Evolutionary conservation across 305 asterid genomes (phyloP), one percentile per base, ranked within the genome.

Genomic region (Fraxinus platypoda): DNA sequence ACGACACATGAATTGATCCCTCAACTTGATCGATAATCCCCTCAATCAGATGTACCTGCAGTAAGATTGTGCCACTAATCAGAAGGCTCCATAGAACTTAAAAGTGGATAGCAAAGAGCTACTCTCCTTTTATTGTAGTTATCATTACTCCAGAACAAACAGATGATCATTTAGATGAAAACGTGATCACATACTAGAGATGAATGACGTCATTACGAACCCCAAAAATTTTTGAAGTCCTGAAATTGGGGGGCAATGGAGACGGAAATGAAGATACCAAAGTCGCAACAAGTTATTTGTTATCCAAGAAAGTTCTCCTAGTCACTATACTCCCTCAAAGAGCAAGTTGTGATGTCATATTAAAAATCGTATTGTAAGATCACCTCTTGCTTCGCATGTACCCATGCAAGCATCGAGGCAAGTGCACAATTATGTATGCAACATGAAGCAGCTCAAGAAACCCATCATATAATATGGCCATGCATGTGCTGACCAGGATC

Each of bases 21-120:
- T 95, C 96, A 0, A 95, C 98, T 90, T 93, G 93, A 88, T 92
- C 98, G 43, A 95, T 90, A 78, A 93, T 92, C 71, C 98, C 98
- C 91, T 94, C 97, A 12, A 94, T 94, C 80, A 94, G 90, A 87
- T 90, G 98, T 46, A 90, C 98, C 98, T 94, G 85, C 89, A 88
- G 76, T 26, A 62, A 68, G 30, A 77, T 74, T 46, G 66, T n/a
- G 34, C 46, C 1, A 41, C 13, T 76, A 78, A 33, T 80, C 79
- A 78, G 62, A 26, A 41, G 9, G 43, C 28, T 59, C 70, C 13
- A 17, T 52, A 52, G 23, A 52, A 52, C 62, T 17, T 52, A 17
- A 15, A 52, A 57, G 28, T 19, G 3, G 4, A 57, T 19, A 19
- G 26, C 26, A 0, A 54, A 6, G 68, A 19, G 12, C 68, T 57